These are phyloP conservation scores for Candida hungchunana DNA, from an alignment of 805 yeast genomes.

Conservation along the genomic window DNA sequence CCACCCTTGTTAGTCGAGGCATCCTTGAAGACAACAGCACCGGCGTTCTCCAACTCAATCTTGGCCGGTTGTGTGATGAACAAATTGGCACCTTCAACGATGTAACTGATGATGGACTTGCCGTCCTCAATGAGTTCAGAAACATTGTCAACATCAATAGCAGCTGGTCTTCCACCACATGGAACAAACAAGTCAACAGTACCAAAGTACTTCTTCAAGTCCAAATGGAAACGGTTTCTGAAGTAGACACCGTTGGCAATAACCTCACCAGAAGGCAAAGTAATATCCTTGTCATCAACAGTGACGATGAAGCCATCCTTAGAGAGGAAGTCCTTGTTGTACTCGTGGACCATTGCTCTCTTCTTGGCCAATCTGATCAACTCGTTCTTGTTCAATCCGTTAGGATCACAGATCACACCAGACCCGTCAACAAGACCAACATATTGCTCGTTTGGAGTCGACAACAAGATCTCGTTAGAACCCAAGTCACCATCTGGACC, in stretches of 20 bases:
- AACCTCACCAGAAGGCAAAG: conserved; percentile 66
- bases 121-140: conserved; percentile 70
- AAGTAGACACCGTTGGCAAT: conserved; percentile 83
- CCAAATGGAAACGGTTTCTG: conserved; percentile 86
- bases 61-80: conserved; percentile 95
- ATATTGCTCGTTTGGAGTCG: conserved; percentile 71
- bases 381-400: conserved; percentile 81
- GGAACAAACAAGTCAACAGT: conserved; percentile 87
- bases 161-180: conserved; percentile 98
- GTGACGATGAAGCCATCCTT: conserved; percentile 74
- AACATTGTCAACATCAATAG: conserved; percentile 85
- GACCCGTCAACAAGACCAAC: conserved; percentile 93
- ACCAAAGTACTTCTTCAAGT: conserved; percentile 57
- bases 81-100: conserved; percentile 97
- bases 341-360: conserved; percentile 71
- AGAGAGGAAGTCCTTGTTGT: conserved; percentile 63
- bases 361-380: conserved; percentile 70
- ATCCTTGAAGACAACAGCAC: conserved; percentile 85
- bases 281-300: conserved; percentile 79
- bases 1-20: conserved; percentile 98
- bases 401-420: conserved; percentile 90
- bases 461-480: conserved; percentile 86
- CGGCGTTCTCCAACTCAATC: conserved; percentile 78
- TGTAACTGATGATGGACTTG: conserved; percentile 71
- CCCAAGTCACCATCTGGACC: conserved; percentile 99